Evolutionary conservation across 2,329 filamentous ascomycete species (phyloP).

Genomic region (Claviceps spartinae): DNA sequence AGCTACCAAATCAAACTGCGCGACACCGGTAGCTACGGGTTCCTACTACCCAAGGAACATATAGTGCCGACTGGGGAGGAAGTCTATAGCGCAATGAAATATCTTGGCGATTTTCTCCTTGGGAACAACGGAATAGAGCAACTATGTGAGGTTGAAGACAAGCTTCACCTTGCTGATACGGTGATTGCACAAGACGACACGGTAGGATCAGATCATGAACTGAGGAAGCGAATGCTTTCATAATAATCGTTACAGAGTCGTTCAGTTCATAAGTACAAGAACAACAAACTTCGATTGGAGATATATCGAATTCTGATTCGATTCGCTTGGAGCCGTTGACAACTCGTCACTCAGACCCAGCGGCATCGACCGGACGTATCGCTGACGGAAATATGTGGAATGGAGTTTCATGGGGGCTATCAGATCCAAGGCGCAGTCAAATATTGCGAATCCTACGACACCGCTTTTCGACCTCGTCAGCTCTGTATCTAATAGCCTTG

Average conservation of each 20-base stretch:
- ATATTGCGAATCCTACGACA: no score
- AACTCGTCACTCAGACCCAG: no score
- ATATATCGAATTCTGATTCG: no score
- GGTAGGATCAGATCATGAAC: constrained; percentile 12
- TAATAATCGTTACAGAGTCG: constrained; percentile 9
- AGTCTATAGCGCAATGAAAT: constrained; percentile 67
- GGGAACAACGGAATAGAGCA: constrained; percentile 54
- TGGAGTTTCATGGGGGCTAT: no score
- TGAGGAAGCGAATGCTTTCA: constrained; percentile 17
- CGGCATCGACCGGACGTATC: no score
- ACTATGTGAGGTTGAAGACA: constrained; percentile 12
- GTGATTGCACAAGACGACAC: constrained; percentile 7
- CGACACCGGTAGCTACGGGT: constrained; percentile 89
- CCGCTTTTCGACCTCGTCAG: no score
- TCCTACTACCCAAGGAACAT: constrained; percentile 71
- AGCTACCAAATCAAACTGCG: constrained; percentile 90
- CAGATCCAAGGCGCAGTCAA: no score
- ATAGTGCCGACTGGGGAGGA: constrained; percentile 87
- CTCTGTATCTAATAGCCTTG: no score
- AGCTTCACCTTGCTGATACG: constrained; percentile 8
- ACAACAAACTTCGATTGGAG: neutral
- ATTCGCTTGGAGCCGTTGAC: no score
- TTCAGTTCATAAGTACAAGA: neutral
- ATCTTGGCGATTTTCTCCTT: constrained; percentile 68
- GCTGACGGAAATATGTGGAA: no score